Evolutionary conservation across 768 basidiomycete species (phyloP), one percentile per base, ranked within the genome.

Genomic region (Termitomyces sp.): DNA sequence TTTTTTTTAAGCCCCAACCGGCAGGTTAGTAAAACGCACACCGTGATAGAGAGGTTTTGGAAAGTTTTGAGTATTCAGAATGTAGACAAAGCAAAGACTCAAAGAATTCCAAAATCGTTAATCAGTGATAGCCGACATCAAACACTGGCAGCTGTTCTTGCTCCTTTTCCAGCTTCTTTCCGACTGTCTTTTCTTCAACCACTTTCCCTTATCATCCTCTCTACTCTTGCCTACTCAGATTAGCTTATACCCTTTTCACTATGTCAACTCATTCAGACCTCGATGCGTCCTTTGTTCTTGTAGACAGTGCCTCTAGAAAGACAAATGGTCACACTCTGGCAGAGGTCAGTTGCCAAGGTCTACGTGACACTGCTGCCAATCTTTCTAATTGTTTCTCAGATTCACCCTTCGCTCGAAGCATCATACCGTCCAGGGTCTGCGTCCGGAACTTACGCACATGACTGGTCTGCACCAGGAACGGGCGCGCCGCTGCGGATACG

Each of bases 381-480:
- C 16, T 48, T 32, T 46, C 17, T 21, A 9, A 7, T 34, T 35
- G n/a, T 34, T 50, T 9, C 53, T 21, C 45, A 54, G 54, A 58
- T 66, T 0, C 83, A 86, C 64, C 80, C 84, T n/a, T 85, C 86
- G 2, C 58, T 68, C 41, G 61, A 71, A 23, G 57, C 67, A 12
- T 65, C 67, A 4, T 85, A 87, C 59, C 59, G 49, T 5, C 78
- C 81, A 4, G 85, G 85, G 4, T 76, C 76, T 8, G 60, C 65
- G 9, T 45, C 70, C 0, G 48, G 31, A 19, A 80, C 84, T 2
- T 89, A 82, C 59, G 89, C 87, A 0, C 90, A 92, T 61, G 85
- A 89, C 65, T 93, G 88, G 90, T 87, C 85, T 10, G 62, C 54
- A 14, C 57, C 67, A 31, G 81, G 76, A 23, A 87, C 83, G 0